Percentiles rank a stretch among this genome's conserved stretches.
These are phyloP conservation scores for Pelargonium cotyledonis DNA, from an alignment of 441 rosid genomes.

Conservation along the genomic window DNA sequence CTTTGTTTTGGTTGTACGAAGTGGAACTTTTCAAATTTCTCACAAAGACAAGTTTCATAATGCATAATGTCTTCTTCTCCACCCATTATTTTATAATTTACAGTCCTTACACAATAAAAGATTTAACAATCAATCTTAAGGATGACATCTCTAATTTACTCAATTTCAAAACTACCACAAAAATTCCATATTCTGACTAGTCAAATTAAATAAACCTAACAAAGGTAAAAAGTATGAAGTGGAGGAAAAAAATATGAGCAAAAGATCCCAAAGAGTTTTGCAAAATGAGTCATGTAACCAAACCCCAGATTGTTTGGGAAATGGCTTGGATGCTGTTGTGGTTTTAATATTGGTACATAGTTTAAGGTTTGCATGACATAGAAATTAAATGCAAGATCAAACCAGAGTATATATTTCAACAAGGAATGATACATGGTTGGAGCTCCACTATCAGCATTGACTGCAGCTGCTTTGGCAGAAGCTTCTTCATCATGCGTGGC, in stretches of 20 bases:
- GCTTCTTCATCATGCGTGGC: conserved; percentile 68
- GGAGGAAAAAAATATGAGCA: background rate
- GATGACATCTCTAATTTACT: background rate
- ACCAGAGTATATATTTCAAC: conserved; percentile 18
- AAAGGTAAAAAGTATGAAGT: background rate
- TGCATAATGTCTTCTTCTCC: background rate
- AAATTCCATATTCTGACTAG: background rate
- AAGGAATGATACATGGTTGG: conserved; percentile 67
- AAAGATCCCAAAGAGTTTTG: no score
- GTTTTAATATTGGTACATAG: background rate
- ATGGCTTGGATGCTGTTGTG: background rate
- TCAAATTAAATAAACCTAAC: background rate
- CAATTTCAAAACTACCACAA: background rate
- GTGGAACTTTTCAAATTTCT: background rate
- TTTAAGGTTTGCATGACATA: background rate
- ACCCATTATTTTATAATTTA: background rate
- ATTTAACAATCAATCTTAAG: background rate
- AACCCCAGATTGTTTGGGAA: no score
- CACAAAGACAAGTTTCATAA: background rate
- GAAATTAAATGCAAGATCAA: conserved; percentile 12
- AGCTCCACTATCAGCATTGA: conserved; percentile 52
- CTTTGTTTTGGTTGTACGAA: background rate
- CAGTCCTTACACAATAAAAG: background rate
- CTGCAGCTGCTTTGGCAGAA: conserved; percentile 59
- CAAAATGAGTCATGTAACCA: no score